A percentile compares a stretch with the other conserved stretches of the same genome.
Conservation (phyloP, 164 flowering plant genomes). For the Vitis riparia region DNA sequence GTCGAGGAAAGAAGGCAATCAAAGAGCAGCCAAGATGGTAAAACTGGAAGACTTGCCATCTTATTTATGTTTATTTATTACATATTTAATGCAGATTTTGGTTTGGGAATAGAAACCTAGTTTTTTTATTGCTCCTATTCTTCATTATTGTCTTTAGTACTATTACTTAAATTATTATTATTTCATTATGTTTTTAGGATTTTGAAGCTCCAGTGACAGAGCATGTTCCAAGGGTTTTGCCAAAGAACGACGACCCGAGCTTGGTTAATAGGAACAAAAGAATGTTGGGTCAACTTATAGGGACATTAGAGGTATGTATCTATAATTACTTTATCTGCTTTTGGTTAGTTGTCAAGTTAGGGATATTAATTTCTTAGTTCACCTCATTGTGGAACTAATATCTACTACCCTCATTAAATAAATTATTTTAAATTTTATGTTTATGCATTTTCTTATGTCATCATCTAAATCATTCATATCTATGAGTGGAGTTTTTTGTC, state of each 20-base stretch:
- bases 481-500: no score
- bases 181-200: slow-evolving; percentile 38
- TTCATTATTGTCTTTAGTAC: background rate
- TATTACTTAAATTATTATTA: no score
- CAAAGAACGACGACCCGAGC: slow-evolving; percentile 82
- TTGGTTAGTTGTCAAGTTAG: background rate
- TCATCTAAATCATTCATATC: no score
- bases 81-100: background rate
- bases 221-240: slow-evolving; percentile 82
- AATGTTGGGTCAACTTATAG: slow-evolving; percentile 88
- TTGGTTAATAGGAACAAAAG: slow-evolving; percentile 88
- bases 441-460: no score
- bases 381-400: no score
- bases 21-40: slow-evolving; percentile 40
- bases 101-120: background rate
- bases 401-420: no score
- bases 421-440: no score
- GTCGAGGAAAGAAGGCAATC: slow-evolving; percentile 47
- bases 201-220: slow-evolving; percentile 45
- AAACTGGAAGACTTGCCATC: background rate
- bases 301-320: slow-evolving; percentile 82
- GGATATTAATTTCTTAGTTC: no score
- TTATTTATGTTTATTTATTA: background rate
- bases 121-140: background rate
- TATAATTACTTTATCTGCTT: background rate